Base-by-base conservation (phyloP, 768 basidiomycete genomes). In the Megacollybia marginata region DNA sequence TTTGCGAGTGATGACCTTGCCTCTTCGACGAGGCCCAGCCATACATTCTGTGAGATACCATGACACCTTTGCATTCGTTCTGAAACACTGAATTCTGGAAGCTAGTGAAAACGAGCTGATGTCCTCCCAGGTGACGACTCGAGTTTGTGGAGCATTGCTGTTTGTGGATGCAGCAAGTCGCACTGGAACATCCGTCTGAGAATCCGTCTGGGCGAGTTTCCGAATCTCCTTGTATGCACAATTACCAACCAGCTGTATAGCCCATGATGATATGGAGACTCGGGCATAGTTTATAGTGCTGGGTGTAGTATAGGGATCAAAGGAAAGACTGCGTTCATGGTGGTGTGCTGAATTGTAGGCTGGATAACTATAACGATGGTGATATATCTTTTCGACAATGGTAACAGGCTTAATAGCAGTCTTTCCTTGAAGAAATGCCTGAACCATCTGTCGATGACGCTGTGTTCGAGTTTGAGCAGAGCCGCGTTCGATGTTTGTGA, bases 51-150 rank as follows among this genome's bases (percentile, higher is more conserved):
- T n/a, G n/a, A 59, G 38, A 44, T 52, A 52, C 57, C 56, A 62
- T 1, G 51, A 33, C 28, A 54, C 49, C 7, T 48, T 43, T 32
- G 47, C 59, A 1, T 53, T 36, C 2, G 31, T n/a, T 34, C 47
- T 44, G 43, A 55, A 59, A 46, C 53, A 55, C 4, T 53, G 36
- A 15, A 43, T 43, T 1, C 55, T 44, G 15, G 10, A n/a, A 7
- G 55, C 20, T 36, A 62, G 56, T 33, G 54, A 57, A 28, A 58
- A 52, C 32, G 51, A 33, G 19, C 45, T 47, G 15, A 54, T 31
- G 43, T 49, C 49, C 28, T 58, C 53, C 11, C 10, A 10, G 10
- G 9, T 20, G 19, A 44, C 19, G 43, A 44, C 43, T 20, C 10
- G 35, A 16, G 16, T 16, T 36, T 10, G 10, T 10, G 35, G 10